Evolutionary conservation across 495 filamentous ascomycete genomes (phyloP).

Genomic region (Podospora anserina): DNA sequence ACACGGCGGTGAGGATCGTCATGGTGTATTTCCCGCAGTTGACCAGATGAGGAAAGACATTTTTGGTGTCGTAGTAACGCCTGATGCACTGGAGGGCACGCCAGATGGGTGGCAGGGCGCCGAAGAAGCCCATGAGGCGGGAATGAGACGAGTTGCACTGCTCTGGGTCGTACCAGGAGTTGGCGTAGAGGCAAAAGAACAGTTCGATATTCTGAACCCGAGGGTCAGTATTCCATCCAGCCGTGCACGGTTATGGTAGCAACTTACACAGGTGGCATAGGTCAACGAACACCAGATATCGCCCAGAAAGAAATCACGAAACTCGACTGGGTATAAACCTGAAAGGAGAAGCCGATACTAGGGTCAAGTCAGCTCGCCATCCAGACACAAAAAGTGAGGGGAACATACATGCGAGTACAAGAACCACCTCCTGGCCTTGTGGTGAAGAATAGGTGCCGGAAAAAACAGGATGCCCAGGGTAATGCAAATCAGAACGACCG

Average conservation of each 20-base stretch:
- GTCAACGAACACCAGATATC: conserved; percentile 97
- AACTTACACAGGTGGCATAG: conserved; percentile 79
- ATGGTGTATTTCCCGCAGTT: conserved; percentile 91
- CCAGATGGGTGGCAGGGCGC: conserved; percentile 79
- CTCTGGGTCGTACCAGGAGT: conserved; percentile 64
- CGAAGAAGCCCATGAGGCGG: conserved; percentile 79
- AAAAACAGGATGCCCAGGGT: conserved; percentile 67
- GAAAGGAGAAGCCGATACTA: conserved; percentile 84
- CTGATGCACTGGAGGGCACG: conserved; percentile 85
- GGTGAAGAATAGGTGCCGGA: conserved; percentile 69
- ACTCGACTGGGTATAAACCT: conserved; percentile 89
- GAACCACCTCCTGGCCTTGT: conserved; percentile 77
- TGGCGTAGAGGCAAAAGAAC: conserved; percentile 90
- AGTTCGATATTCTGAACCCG: conserved; percentile 71
- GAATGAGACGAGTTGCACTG: conserved; percentile 86
- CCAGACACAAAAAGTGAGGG: not conserved
- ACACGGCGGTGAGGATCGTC: conserved; percentile 75
- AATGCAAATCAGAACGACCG: conserved; percentile 72
- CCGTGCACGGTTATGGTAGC: too few relatives aligned
- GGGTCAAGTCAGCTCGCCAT: conserved; percentile 4
- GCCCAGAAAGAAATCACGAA: conserved; percentile 94
- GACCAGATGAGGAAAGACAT: conserved; percentile 86
- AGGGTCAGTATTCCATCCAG: conserved; percentile 7
- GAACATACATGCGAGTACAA: conserved; percentile 73
- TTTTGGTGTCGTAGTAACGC: conserved; percentile 81